Conservation (phyloP, 192 early-diverging fungal species). For the Rhizoclosmatium globosum region DNA sequence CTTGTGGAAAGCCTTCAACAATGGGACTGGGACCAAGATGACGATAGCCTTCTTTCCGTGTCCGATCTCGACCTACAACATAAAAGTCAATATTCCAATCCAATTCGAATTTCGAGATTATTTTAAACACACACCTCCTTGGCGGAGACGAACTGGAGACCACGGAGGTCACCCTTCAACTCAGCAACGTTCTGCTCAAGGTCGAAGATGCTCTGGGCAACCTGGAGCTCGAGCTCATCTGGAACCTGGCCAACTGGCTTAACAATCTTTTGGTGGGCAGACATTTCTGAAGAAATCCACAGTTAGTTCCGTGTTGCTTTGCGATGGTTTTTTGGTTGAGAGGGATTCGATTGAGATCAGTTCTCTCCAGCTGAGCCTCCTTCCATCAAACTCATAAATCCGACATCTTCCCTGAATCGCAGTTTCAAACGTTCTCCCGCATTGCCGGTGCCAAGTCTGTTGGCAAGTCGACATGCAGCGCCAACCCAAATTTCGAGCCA, state of each 20-base stretch:
- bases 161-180: slow-evolving; percentile 95
- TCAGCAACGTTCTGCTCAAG: slow-evolving; percentile 95
- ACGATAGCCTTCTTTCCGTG: slow-evolving; percentile 96
- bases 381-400: not conserved
- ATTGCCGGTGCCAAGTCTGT: too few species aligned
- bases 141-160: slow-evolving; percentile 92
- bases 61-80: slow-evolving; percentile 82
- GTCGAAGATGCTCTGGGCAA: slow-evolving; percentile 96
- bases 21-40: slow-evolving; percentile 96
- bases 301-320: not conserved
- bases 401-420: not conserved
- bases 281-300: not conserved
- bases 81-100: not conserved
- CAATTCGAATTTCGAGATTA: not conserved
- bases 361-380: not conserved
- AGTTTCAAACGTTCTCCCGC: not conserved
- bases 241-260: slow-evolving; percentile 66
- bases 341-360: not conserved
- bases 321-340: not conserved
- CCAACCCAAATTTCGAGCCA: not conserved
- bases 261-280: slow-evolving; percentile 62
- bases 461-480: too few species aligned
- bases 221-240: slow-evolving; percentile 90
- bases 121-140: slow-evolving; percentile 83
- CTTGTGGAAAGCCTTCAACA: slow-evolving; percentile 95